phyloP scores from a whole-genome alignment of 495 filamentous ascomycete genomes.

The Xylaria castorea region DNA sequence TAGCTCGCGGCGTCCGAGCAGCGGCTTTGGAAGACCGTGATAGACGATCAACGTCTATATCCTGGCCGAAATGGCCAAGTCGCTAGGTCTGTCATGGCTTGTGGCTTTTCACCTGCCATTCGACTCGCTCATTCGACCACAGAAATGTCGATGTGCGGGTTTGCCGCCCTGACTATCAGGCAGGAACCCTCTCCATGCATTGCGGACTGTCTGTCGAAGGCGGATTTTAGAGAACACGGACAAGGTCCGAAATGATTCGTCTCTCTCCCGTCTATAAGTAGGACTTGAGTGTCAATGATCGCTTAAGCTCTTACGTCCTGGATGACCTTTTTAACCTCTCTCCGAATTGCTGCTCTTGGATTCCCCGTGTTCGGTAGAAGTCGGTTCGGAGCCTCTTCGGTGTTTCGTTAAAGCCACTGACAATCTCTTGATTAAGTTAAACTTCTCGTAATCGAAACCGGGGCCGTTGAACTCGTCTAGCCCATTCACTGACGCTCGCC shows the following conservation, averaged over 20 bases:
- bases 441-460: conserved; percentile 26
- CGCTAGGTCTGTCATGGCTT: background rate
- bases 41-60: background rate
- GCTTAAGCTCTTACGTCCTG: background rate
- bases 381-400: conserved; percentile 30
- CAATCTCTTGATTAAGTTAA: conserved; percentile 32
- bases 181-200: background rate
- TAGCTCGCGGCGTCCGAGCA: background rate
- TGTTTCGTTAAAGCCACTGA: conserved; percentile 35
- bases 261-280: background rate
- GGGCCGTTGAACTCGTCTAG: conserved; percentile 19
- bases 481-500: conserved; percentile 33
- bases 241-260: background rate
- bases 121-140: background rate
- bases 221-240: background rate
- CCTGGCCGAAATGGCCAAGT: background rate
- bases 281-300: background rate
- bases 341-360: conserved; percentile 28
- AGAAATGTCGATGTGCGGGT: background rate
- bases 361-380: conserved; percentile 32
- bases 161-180: background rate
- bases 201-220: background rate
- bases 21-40: background rate
- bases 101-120: conserved; percentile 2
- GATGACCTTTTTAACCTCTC: conserved; percentile 14